Evolutionary conservation across 805 yeast genomes (phyloP).

Genomic region (Nakazawaea populi): DNA sequence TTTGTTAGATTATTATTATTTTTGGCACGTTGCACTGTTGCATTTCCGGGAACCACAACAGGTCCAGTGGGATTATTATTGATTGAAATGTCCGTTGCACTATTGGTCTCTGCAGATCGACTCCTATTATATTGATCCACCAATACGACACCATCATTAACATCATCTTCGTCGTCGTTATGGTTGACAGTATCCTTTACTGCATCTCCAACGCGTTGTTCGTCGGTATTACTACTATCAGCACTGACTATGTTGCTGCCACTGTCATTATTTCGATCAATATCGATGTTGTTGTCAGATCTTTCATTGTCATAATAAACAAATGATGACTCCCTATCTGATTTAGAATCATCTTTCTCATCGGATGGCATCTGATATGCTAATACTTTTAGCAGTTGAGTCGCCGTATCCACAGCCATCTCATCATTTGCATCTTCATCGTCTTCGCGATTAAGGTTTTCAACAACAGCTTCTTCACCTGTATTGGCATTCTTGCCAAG

Average conservation of each 20-base stretch:
- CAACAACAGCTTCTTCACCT: neutral
- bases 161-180: neutral
- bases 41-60: too few species aligned
- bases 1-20: neutral
- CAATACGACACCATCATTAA: neutral
- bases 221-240: neutral
- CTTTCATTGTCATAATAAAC: neutral
- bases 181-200: neutral
- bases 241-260: neutral
- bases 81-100: neutral
- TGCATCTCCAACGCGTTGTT: neutral
- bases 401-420: slow-evolving; percentile 7
- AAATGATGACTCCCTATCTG: neutral
- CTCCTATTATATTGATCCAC: neutral
- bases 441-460: neutral
- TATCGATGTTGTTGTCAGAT: neutral
- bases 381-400: slow-evolving; percentile 5
- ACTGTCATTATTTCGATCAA: neutral
- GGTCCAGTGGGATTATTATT: too few species aligned
- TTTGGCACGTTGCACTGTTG: neutral
- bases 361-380: neutral
- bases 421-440: neutral
- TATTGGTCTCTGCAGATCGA: neutral
- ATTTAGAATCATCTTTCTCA: neutral
- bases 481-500: neutral